phyloP scores from a whole-genome alignment of 2,329 filamentous ascomycete genomes.

The Blastomyces silverae region DNA sequence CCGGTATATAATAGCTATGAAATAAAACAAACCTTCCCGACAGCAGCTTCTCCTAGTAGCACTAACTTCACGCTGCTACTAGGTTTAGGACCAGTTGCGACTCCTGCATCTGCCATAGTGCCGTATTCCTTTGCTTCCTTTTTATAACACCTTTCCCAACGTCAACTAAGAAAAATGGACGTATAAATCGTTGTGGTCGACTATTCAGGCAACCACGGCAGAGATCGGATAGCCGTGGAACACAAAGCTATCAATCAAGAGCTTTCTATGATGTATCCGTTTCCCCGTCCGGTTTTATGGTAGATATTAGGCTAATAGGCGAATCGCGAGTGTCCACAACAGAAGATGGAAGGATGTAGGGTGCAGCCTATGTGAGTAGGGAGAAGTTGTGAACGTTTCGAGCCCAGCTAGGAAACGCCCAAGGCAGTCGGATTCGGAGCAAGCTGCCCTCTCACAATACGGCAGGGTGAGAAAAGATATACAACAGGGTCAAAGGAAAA shows the following conservation, averaged over 20 bases:
- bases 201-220: background rate
- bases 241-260: background rate
- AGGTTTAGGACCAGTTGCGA: constrained; percentile 68
- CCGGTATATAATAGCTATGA: constrained; percentile 1
- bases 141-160: background rate
- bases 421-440: background rate
- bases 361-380: background rate
- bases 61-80: constrained; percentile 99
- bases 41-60: constrained; percentile 90
- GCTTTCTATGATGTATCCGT: background rate
- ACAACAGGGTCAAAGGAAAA: background rate
- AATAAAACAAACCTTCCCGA: constrained; percentile 72
- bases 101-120: constrained; percentile 64
- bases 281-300: background rate
- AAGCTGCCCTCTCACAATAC: background rate
- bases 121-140: background rate
- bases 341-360: background rate
- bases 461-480: background rate
- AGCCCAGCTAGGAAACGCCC: background rate
- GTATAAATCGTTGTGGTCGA: background rate
- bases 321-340: background rate
- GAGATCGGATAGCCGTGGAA: background rate
- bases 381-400: background rate
- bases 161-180: background rate
- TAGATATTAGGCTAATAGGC: background rate